Percentiles rank a stretch among this genome's conserved stretches.
phyloP scores from a whole-genome alignment of 441 rosid genomes.

The Arabidopsis hybrid region DNA sequence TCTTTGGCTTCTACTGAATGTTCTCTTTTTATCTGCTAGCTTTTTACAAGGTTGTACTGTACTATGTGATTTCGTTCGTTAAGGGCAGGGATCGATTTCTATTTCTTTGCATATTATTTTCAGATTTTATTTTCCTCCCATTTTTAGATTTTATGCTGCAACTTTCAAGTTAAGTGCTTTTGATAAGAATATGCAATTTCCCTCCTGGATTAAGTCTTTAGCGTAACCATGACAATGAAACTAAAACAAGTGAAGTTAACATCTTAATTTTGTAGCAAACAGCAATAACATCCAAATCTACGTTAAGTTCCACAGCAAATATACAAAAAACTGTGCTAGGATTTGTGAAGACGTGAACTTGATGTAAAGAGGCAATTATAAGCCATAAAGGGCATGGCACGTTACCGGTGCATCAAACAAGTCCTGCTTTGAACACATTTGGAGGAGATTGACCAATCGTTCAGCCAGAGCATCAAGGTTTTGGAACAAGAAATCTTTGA shows the following conservation, averaged over 20 bases:
- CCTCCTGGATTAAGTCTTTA: not conserved
- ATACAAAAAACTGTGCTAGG: conserved; percentile 17
- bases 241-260: not conserved
- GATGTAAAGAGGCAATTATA: conserved; percentile 14
- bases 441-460: not conserved
- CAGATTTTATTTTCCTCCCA: not conserved
- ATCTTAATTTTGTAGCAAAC: not conserved
- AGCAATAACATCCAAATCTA: not conserved
- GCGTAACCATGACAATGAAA: not conserved
- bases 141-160: not conserved
- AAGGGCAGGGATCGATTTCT: conserved; percentile 15
- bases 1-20: conserved; percentile 10
- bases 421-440: conserved; percentile 12
- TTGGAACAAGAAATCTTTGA: conserved; percentile 16
- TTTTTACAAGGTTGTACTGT: conserved; percentile 26
- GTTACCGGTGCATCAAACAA: not conserved
- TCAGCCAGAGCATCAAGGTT: conserved; percentile 19
- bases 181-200: not conserved
- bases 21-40: conserved; percentile 20
- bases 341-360: conserved; percentile 9
- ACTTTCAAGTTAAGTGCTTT: not conserved
- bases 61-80: conserved; percentile 15
- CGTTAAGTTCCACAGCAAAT: conserved; percentile 24
- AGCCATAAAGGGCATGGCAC: conserved; percentile 3
- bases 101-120: not conserved